These are phyloP conservation scores for Pythium vanterpoolii DNA, from an alignment of 352 stramenopile species.

Conservation along the genomic window DNA sequence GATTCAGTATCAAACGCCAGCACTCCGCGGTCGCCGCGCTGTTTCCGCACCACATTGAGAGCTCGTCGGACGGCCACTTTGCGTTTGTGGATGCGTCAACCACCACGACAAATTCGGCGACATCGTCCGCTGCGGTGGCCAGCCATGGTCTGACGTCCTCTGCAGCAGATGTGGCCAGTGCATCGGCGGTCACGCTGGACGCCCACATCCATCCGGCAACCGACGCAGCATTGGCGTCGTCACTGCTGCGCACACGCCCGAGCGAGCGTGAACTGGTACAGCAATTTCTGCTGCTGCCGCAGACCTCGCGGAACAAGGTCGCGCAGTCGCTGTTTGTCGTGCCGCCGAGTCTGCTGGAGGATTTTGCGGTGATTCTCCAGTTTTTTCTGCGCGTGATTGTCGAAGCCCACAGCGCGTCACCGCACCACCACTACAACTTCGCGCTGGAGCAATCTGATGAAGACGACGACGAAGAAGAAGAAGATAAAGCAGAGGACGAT, in stretches of 20 bases:
- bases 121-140: neutral
- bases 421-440: constrained; percentile 12
- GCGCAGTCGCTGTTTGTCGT: constrained; percentile 43
- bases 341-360: constrained; percentile 33
- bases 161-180: neutral
- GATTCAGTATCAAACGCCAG: constrained; percentile 36
- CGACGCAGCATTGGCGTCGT: constrained; percentile 13
- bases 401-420: constrained; percentile 38
- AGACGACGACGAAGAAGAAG: neutral
- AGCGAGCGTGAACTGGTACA: constrained; percentile 35
- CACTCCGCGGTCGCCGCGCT: constrained; percentile 22
- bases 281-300: constrained; percentile 36
- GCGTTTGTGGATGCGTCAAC: constrained; percentile 6
- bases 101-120: neutral
- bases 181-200: constrained; percentile 6
- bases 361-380: constrained; percentile 54
- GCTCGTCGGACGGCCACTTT: constrained; percentile 10
- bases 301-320: constrained; percentile 39
- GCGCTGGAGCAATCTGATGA: neutral
- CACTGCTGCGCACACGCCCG: constrained; percentile 21
- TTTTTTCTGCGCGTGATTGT: constrained; percentile 67
- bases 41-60: constrained; percentile 20
- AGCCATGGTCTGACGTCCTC: constrained; percentile 15
- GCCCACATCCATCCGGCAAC: constrained; percentile 18
- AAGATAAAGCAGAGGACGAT: neutral